Base-by-base conservation (phyloP, 2,329 filamentous ascomycete genomes). In the Emergomyces pasteurianus region DNA sequence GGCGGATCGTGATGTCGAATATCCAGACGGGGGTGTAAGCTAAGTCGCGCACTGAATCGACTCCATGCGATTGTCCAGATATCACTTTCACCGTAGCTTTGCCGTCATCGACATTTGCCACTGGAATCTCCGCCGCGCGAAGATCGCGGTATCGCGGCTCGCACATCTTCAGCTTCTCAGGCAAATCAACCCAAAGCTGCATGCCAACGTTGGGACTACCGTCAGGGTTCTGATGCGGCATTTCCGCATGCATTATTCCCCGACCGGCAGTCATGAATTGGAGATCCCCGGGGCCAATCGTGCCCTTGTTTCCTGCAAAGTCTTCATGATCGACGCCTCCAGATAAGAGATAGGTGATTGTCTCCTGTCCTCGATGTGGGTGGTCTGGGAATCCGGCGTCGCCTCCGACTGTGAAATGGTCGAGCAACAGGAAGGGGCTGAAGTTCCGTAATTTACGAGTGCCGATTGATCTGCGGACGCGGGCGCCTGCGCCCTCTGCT, bases 1-100 rank as follows among this genome's bases (percentile, higher is more conserved):
- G 91, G 68, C 84, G 77, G 59, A 97, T 83, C 23, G 83, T 85
- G 58, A 96, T 79, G 72, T 97, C 92, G 52, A 97, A 80, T 64
- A 96, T 81, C 92, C 92, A 97, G n/a, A 97, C 91, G 0, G 94
- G 94, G 1, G 92, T 97, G 75, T 97, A 96, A 16, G 92, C 92
- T 52, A 97, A 79, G 70, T 97, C 92, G 71, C 92, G 86, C 59
- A 96, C 83, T 16, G 86, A 90, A 71, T 96, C 92, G 58, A 94
- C 83, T 52, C 90, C 92, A 69, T 91, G 87, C 60, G 85, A 87
- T 71, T 88, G 85, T 23, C 92, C 94, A 0, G 87, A 92, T 67
- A 97, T 97, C 66, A 97, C 88, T 76, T 96, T 96, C 66, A 97
- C 81, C 47, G 80, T 80, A 21, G 95, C 90, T 64, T 83, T 86